phyloP scores from a whole-genome alignment of 805 yeast species.

The Debaryomyces hansenii region DNA sequence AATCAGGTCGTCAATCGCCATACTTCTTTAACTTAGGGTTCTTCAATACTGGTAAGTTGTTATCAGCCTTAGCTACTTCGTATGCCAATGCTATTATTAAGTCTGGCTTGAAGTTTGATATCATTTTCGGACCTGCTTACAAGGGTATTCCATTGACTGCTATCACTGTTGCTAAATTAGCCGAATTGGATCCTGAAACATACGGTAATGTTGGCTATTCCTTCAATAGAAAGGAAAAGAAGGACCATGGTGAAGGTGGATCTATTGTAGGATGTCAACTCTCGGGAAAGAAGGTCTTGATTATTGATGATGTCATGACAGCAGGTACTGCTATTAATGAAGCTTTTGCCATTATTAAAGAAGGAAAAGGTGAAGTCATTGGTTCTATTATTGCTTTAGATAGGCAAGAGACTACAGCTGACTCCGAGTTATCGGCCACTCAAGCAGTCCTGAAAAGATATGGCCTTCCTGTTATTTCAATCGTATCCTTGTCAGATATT shows the following conservation, averaged over 20 bases:
- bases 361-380: constrained; percentile 69
- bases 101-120: constrained; percentile 81
- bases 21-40: constrained; percentile 94
- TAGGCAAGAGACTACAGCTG: constrained; percentile 86
- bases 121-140: constrained; percentile 96
- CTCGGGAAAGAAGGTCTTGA: constrained; percentile 69
- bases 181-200: constrained; percentile 83
- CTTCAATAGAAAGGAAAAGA: constrained; percentile 95
- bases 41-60: constrained; percentile 75
- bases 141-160: constrained; percentile 97
- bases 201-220: constrained; percentile 77
- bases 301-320: constrained; percentile 96
- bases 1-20: constrained; percentile 93
- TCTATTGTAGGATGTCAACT: constrained; percentile 83
- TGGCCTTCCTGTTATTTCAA: constrained; percentile 79
- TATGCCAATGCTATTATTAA: constrained; percentile 87
- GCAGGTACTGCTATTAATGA: constrained; percentile 98
- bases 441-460: constrained; percentile 71
- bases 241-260: constrained; percentile 99
- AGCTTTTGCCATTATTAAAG: constrained; percentile 76
- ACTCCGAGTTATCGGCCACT: constrained; percentile 72
- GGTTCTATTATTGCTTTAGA: constrained; percentile 92
- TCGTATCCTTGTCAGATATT: constrained; percentile 76
- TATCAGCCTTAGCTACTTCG: constrained; percentile 80
- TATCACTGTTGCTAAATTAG: constrained; percentile 85